phyloP scores from a whole-genome alignment of 139 green algal species.

The Zygnema circumcarinatum region DNA sequence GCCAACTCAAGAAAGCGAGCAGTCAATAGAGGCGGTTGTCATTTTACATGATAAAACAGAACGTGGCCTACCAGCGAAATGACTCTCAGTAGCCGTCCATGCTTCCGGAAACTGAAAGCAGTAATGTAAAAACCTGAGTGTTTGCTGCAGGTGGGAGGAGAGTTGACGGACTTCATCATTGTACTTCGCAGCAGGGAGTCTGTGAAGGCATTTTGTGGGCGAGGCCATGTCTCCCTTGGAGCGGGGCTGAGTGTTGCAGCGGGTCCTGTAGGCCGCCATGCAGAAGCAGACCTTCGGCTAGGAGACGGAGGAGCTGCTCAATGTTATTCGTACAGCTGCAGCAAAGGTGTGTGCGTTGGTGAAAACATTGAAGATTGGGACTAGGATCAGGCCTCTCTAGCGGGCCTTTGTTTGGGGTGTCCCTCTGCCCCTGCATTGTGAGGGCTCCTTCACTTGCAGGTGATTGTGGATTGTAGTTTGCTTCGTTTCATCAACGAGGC shows the following conservation, averaged over 20 bases:
- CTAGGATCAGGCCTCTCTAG: not conserved
- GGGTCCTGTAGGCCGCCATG: slow-evolving; percentile 42
- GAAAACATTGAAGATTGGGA: not conserved
- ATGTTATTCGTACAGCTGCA: slow-evolving; percentile 59
- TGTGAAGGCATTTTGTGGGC: slow-evolving; percentile 53
- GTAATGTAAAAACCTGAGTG: too few relatives aligned
- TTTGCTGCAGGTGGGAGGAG: slow-evolving; percentile 40
- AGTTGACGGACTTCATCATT: slow-evolving; percentile 56
- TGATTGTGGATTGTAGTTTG: too few relatives aligned
- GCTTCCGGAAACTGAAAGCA: too few relatives aligned
- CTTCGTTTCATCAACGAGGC: too few relatives aligned
- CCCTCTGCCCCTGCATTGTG: not conserved
- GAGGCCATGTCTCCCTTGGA: slow-evolving; percentile 40
- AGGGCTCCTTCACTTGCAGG: not conserved
- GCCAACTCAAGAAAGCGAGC: too few relatives aligned
- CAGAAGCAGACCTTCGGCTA: slow-evolving; percentile 46
- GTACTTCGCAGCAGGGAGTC: slow-evolving; percentile 43
- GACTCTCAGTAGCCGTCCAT: too few relatives aligned
- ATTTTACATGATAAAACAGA: too few relatives aligned
- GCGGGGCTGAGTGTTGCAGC: slow-evolving; percentile 40
- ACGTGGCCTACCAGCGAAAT: too few relatives aligned
- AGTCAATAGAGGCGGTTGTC: too few relatives aligned
- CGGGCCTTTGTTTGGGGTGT: not conserved
- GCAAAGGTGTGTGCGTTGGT: slow-evolving; percentile 37
- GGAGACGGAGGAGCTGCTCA: slow-evolving; percentile 15